Evolutionary conservation across 2,329 filamentous ascomycete genomes (phyloP).

Genomic region (Neofusicoccum sp.): DNA sequence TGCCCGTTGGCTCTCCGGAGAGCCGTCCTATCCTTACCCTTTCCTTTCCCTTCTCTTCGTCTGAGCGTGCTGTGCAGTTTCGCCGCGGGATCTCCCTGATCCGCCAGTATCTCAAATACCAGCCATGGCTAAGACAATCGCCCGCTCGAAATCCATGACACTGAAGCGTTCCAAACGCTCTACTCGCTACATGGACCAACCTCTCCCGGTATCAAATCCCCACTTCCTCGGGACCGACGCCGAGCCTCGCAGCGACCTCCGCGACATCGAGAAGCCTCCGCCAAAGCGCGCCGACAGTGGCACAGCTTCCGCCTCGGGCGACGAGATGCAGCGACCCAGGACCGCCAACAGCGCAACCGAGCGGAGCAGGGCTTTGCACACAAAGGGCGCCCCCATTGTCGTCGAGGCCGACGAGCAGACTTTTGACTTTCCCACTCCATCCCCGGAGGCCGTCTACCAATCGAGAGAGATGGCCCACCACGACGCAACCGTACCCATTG

Average conservation of each 20-base stretch:
- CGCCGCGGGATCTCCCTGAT: constrained; percentile 30
- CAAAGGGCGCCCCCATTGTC: constrained; percentile 31
- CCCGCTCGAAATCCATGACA: constrained; percentile 34
- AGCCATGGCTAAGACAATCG: constrained; percentile 37
- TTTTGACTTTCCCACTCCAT: constrained; percentile 29
- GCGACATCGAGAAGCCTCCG: background rate
- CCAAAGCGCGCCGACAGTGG: constrained; percentile 18
- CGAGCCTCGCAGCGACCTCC: background rate
- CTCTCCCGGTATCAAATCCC: background rate
- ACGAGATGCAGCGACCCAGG: constrained; percentile 33
- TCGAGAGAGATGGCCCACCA: constrained; percentile 28
- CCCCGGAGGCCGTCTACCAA: constrained; percentile 31
- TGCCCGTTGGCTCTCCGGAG: constrained; percentile 35
- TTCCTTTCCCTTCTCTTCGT: constrained; percentile 26
- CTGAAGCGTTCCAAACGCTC: constrained; percentile 17
- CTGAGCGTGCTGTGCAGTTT: constrained; percentile 21
- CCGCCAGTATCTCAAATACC: constrained; percentile 23
- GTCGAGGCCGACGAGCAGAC: constrained; percentile 25
- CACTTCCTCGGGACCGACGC: background rate
- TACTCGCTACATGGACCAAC: background rate
- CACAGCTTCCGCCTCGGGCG: constrained; percentile 37
- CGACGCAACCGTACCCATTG: constrained; percentile 31
- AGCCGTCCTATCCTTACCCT: constrained; percentile 40
- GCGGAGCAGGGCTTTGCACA: constrained; percentile 35
- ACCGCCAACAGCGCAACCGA: constrained; percentile 36